A percentile compares a stretch with the other conserved stretches of the same genome.
phyloP scores from a whole-genome alignment of 768 basidiomycete genomes.

The Tylopilus felleus region DNA sequence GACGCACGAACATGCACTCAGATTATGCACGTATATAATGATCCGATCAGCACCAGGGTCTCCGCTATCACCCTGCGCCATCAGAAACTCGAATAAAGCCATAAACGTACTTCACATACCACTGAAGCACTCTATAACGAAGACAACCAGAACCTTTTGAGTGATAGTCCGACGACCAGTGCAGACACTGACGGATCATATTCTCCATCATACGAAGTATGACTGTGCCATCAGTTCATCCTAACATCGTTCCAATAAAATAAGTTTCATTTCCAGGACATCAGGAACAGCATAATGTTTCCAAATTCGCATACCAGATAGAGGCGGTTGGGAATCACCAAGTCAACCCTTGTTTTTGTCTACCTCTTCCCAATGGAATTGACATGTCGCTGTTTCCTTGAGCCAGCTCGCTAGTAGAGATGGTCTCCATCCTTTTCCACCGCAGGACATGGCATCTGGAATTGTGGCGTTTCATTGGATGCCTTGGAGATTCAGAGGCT shows the following conservation, averaged over 20 bases:
- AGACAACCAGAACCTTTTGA: background rate
- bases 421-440: no score
- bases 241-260: background rate
- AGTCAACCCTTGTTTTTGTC: background rate
- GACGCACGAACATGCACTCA: no score
- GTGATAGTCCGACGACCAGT: background rate
- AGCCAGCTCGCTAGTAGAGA: background rate
- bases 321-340: background rate
- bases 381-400: no score
- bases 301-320: background rate
- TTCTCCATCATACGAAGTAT: no score
- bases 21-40: no score
- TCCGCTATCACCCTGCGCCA: no score
- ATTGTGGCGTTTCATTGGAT: constrained; percentile 1
- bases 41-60: no score
- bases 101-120: background rate
- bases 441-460: no score
- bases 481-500: background rate
- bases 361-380: no score
- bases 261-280: background rate
- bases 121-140: background rate
- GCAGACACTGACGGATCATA: background rate
- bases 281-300: background rate
- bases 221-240: background rate
- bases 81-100: background rate